These are phyloP conservation scores for Cynara cardunculus DNA, from an alignment of 129 eudicot species.

Conservation along the genomic window DNA sequence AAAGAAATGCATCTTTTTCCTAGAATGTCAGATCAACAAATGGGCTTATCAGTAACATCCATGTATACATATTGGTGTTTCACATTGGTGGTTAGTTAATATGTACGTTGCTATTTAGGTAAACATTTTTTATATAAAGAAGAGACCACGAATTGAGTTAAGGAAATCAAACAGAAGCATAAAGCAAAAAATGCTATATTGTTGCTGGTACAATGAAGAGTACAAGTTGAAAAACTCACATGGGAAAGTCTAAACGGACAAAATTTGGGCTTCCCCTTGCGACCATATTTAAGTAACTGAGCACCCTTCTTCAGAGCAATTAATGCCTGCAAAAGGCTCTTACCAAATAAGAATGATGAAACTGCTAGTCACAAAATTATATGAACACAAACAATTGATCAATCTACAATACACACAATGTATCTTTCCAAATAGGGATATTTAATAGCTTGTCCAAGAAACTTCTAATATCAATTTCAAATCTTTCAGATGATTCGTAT, in stretches of 20 bases:
- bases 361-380: neutral
- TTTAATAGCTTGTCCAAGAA: neutral
- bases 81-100: neutral
- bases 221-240: conserved; percentile 43
- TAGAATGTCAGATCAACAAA: neutral
- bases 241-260: conserved; percentile 91
- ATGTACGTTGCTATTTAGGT: neutral
- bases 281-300: conserved; percentile 91
- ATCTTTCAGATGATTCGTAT: neutral
- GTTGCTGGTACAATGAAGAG: conserved; percentile 3
- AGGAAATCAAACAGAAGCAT: neutral
- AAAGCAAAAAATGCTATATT: neutral
- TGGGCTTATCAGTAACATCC: neutral
- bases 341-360: conserved; percentile 6
- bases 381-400: conserved; percentile 8
- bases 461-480: neutral
- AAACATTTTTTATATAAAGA: neutral
- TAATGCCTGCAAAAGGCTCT: conserved; percentile 63
- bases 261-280: conserved; percentile 92
- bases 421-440: neutral
- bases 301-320: conserved; percentile 93
- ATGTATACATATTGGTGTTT: neutral
- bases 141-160: neutral
- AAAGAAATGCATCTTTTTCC: neutral
- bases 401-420: neutral